Conservation (phyloP, 768 basidiomycete genomes). For the Sarcodon aspratus region DNA sequence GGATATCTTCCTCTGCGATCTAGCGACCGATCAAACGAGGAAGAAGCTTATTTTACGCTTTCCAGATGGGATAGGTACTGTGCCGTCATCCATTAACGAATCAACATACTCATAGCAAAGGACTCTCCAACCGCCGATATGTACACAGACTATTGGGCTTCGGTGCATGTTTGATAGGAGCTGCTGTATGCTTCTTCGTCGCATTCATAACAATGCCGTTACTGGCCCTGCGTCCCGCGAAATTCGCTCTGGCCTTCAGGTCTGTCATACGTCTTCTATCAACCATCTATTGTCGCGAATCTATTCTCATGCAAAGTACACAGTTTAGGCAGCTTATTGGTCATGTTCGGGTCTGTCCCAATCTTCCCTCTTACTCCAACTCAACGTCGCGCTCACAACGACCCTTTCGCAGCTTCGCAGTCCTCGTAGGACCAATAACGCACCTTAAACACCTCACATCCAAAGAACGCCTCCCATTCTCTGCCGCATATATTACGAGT, state of each 20-base stretch:
- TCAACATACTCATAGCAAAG: not conserved
- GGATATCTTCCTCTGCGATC: constrained; percentile 85
- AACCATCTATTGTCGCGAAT: not conserved
- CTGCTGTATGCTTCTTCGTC: constrained; percentile 87
- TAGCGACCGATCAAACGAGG: constrained; percentile 78
- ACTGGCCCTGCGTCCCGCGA: constrained; percentile 66
- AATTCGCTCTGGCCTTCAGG: constrained; percentile 89
- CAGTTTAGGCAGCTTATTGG: constrained; percentile 81
- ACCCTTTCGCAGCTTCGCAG: constrained; percentile 46
- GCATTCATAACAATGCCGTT: constrained; percentile 77
- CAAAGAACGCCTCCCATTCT: constrained; percentile 77
- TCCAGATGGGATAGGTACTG: constrained; percentile 86
- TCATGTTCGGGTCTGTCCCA: constrained; percentile 81
- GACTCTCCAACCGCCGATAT: not conserved
- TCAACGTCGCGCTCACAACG: not conserved
- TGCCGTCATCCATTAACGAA: not conserved
- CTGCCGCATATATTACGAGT: constrained; percentile 70
- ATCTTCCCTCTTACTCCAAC: not conserved
- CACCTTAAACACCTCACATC: constrained; percentile 84
- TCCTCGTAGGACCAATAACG: constrained; percentile 84
- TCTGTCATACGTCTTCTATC: constrained; percentile 13
- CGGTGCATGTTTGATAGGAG: constrained; percentile 79
- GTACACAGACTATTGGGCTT: constrained; percentile 73
- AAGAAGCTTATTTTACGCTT: constrained; percentile 89
- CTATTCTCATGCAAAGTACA: constrained; percentile 1